These are phyloP conservation scores for Ilex paraguariensis DNA, from an alignment of 305 asterid species.

Conservation along the genomic window DNA sequence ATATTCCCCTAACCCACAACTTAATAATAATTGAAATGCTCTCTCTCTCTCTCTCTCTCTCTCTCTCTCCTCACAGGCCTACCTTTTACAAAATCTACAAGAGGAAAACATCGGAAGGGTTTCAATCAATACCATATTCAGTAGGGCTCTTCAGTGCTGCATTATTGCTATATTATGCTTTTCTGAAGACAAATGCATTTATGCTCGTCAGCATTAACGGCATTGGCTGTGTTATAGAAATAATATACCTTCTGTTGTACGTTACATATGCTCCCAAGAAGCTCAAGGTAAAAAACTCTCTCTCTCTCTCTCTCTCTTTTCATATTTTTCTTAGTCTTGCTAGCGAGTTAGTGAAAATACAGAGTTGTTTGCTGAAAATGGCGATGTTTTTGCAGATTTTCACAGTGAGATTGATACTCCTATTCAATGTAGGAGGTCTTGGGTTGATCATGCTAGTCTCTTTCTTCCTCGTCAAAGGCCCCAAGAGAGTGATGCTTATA, in stretches of 20 bases:
- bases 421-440: constrained; percentile 43
- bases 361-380: too few relatives aligned
- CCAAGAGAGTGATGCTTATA: constrained; percentile 36
- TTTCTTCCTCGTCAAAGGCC: constrained; percentile 24
- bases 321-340: neutral
- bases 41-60: neutral
- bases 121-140: constrained; percentile 51
- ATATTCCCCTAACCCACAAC: neutral
- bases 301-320: neutral
- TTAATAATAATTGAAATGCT: neutral
- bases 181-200: constrained; percentile 43
- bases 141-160: constrained; percentile 70
- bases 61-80: constrained; percentile 30
- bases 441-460: constrained; percentile 35
- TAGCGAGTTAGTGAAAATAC: too few relatives aligned
- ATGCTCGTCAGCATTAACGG: constrained; percentile 52
- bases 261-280: constrained; percentile 39
- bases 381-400: constrained; percentile 27
- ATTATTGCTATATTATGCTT: constrained; percentile 49
- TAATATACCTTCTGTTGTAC: constrained; percentile 35
- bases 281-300: constrained; percentile 28
- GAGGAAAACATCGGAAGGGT: constrained; percentile 61
- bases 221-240: constrained; percentile 46
- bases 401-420: constrained; percentile 24
- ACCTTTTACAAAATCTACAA: constrained; percentile 51